Evolutionary conservation across 2,329 filamentous ascomycete species (phyloP).

Genomic region (Talaromyces marneffei): DNA sequence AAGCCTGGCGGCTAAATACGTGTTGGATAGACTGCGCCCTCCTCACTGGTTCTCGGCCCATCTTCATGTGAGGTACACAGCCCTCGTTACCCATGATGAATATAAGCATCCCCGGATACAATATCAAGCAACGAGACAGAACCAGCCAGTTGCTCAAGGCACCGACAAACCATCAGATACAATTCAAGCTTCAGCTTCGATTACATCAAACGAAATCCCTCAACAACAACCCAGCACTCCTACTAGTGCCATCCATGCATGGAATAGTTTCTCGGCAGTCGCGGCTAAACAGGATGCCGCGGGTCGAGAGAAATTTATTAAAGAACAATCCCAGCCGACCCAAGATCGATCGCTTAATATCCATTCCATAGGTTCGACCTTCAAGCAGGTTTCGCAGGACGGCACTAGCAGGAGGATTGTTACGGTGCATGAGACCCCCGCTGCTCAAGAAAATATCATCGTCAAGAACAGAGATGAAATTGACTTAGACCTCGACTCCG

Average conservation of each 20-base stretch:
- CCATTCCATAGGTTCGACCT: slow-evolving; percentile 22
- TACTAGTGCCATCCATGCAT: slow-evolving; percentile 26
- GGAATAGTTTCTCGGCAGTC: slow-evolving; percentile 34
- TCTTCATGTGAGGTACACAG: slow-evolving; percentile 81
- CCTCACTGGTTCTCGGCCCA: slow-evolving; percentile 91
- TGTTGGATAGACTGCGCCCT: slow-evolving; percentile 76
- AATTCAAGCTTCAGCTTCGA: not conserved
- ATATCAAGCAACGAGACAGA: not conserved
- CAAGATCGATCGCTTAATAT: not conserved
- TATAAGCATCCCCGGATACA: slow-evolving; percentile 14
- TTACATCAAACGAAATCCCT: not conserved
- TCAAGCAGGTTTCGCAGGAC: slow-evolving; percentile 30
- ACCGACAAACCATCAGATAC: not conserved
- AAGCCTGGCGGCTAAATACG: slow-evolving; percentile 69
- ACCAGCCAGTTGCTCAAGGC: not conserved
- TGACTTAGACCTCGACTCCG: slow-evolving; percentile 28
- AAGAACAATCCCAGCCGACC: slow-evolving; percentile 17
- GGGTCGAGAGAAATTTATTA: slow-evolving; percentile 26
- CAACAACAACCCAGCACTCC: not conserved
- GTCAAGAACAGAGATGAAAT: slow-evolving; percentile 40
- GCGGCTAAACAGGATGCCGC: slow-evolving; percentile 30
- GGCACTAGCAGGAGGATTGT: slow-evolving; percentile 18
- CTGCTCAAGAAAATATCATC: slow-evolving; percentile 9
- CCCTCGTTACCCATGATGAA: slow-evolving; percentile 49
- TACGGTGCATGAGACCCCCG: slow-evolving; percentile 17